phyloP scores from a whole-genome alignment of 352 stramenopile genomes.

The Phytophthora pinifolia region DNA sequence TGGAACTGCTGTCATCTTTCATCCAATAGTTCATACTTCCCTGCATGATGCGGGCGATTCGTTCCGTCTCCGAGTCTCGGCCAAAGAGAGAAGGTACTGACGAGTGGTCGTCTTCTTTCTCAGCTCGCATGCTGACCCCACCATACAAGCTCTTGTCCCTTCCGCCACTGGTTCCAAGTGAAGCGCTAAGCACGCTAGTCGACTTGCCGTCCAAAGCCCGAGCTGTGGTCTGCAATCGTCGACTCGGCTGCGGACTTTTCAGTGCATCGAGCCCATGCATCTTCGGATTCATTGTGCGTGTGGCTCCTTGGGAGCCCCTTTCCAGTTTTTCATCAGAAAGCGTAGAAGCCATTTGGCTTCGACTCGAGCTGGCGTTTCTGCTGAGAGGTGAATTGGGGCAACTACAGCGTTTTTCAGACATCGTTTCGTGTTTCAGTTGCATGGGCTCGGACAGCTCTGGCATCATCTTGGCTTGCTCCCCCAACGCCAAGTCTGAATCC shows the following conservation, averaged over 20 bases:
- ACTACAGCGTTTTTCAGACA: neutral
- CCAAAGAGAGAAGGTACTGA: conserved; percentile 25
- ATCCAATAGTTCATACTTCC: conserved; percentile 65
- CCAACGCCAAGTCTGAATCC: neutral
- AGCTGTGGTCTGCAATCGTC: too few relatives aligned
- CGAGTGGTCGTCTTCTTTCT: neutral
- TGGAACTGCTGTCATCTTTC: conserved; percentile 35
- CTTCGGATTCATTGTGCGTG: too few relatives aligned
- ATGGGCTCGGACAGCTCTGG: neutral
- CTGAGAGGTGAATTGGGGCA: conserved; percentile 10
- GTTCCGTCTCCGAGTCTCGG: conserved; percentile 66
- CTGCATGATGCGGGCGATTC: conserved; percentile 83
- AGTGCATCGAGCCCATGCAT: too few relatives aligned
- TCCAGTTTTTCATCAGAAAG: too few relatives aligned
- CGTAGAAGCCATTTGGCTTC: neutral
- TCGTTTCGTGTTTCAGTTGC: neutral
- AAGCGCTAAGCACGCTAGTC: too few relatives aligned
- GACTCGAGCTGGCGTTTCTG: neutral
- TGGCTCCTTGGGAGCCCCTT: too few relatives aligned
- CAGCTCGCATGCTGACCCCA: neutral
- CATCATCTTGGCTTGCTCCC: neutral
- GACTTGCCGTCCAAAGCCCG: too few relatives aligned
- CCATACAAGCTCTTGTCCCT: neutral
- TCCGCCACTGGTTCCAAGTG: too few relatives aligned
- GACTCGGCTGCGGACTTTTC: too few relatives aligned